phyloP scores from a whole-genome alignment of 306 rosid species.

The Vigna mungo region DNA sequence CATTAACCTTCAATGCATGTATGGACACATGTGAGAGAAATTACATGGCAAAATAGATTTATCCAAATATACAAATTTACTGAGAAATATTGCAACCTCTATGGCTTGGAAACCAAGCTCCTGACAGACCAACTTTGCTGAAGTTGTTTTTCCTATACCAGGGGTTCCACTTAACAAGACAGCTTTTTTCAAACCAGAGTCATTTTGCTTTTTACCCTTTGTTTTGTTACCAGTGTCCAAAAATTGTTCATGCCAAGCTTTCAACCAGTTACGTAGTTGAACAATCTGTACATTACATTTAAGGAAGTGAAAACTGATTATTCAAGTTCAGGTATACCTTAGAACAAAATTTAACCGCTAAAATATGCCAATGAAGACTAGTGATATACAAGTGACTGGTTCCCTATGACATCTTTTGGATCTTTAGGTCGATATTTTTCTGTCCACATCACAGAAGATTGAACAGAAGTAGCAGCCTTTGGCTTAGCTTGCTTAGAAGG shows the following conservation, averaged over 20 bases:
- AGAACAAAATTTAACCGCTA: slow-evolving; percentile 15
- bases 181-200: slow-evolving; percentile 73
- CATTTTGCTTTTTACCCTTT: slow-evolving; percentile 70
- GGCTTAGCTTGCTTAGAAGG: slow-evolving; percentile 58
- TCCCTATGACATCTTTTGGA: slow-evolving; percentile 80
- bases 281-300: slow-evolving; percentile 67
- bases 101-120: slow-evolving; percentile 87
- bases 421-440: slow-evolving; percentile 84
- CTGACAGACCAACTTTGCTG: slow-evolving; percentile 92
- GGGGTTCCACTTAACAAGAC: slow-evolving; percentile 92
- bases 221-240: slow-evolving; percentile 66
- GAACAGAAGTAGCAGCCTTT: slow-evolving; percentile 45
- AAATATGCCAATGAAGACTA: slow-evolving; percentile 40
- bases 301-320: slow-evolving; percentile 38
- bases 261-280: slow-evolving; percentile 91
- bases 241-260: slow-evolving; percentile 85
- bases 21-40: slow-evolving; percentile 34
- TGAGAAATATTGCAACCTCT: slow-evolving; percentile 67
- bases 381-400: slow-evolving; percentile 82
- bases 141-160: slow-evolving; percentile 97
- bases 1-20: slow-evolving; percentile 77
- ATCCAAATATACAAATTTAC: slow-evolving; percentile 4
- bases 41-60: slow-evolving; percentile 22
- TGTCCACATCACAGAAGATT: slow-evolving; percentile 72
- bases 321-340: slow-evolving; percentile 35